phyloP scores from a whole-genome alignment of 2,329 filamentous ascomycete genomes.

The Neofusicoccum kwambonambiense region DNA sequence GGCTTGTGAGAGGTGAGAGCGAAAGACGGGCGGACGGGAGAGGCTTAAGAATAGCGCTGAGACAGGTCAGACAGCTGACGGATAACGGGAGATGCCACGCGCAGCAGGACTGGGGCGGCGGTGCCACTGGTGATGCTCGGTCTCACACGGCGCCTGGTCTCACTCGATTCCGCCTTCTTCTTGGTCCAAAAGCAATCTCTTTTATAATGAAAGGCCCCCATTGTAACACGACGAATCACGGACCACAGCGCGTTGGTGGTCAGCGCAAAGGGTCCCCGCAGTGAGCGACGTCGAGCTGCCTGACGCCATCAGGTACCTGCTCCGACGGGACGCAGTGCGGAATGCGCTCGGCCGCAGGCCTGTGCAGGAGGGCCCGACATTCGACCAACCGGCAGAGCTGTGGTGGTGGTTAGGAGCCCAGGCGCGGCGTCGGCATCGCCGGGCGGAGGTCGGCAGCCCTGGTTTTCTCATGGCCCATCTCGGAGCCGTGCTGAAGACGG shows the following conservation, averaged over 20 bases:
- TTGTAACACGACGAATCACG: not conserved
- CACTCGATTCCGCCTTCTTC: not conserved
- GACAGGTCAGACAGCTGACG: not conserved
- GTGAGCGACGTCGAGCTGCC: not conserved
- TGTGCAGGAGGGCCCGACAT: not conserved
- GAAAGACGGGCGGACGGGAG: not conserved
- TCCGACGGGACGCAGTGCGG: not conserved
- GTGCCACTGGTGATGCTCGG: not conserved
- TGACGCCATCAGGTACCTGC: not conserved
- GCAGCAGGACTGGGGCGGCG: not conserved
- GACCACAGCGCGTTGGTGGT: not conserved
- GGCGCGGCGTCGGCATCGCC: not conserved
- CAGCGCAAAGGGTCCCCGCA: not conserved
- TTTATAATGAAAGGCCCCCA: not conserved
- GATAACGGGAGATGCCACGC: not conserved
- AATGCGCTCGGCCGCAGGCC: not conserved
- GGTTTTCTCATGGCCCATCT: not conserved
- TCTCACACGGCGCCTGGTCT: not conserved
- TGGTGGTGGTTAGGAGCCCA: not conserved
- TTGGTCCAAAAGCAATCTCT: not conserved
- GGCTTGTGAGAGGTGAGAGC: not conserved
- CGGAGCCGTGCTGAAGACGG: slow-evolving; percentile 1
- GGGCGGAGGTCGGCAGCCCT: not conserved
- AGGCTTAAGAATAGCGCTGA: not conserved
- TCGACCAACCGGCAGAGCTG: not conserved